Evolutionary conservation across 148 eudicot species (phyloP).

Genomic region (Rhododendron vialii): DNA sequence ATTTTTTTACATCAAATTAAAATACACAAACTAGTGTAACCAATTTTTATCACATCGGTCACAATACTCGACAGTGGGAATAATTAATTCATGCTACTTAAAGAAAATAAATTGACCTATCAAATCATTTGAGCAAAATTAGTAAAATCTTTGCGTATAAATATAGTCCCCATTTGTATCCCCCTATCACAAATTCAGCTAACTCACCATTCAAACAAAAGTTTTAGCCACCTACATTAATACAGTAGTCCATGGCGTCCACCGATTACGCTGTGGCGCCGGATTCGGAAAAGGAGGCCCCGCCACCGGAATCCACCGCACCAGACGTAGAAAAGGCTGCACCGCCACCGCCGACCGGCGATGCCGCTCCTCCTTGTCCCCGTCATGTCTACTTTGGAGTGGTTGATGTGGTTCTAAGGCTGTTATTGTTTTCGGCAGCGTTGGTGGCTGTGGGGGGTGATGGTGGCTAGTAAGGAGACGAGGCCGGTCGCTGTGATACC

Average conservation of each 20-base stretch:
- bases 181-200: neutral
- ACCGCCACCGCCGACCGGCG: neutral
- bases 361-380: neutral
- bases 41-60: too few relatives aligned
- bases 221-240: neutral
- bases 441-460: slow-evolving; percentile 15
- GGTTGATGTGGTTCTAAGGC: slow-evolving; percentile 14
- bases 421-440: slow-evolving; percentile 8
- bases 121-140: neutral
- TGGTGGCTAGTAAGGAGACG: slow-evolving; percentile 13
- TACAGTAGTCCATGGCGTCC: slow-evolving; percentile 2
- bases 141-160: neutral
- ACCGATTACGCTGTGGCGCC: neutral
- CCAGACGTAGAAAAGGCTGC: neutral
- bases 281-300: neutral
- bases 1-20: too few relatives aligned
- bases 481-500: neutral
- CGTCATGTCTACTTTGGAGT: neutral
- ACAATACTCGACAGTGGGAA: too few relatives aligned
- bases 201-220: slow-evolving; percentile 5
- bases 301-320: neutral
- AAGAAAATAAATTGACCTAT: too few relatives aligned
- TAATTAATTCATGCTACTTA: too few relatives aligned
- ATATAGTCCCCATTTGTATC: neutral
- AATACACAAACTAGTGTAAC: too few relatives aligned